These are phyloP conservation scores for Mycosphaerella arachidis DNA, from an alignment of 2,329 filamentous ascomycete genomes.

Conservation along the genomic window DNA sequence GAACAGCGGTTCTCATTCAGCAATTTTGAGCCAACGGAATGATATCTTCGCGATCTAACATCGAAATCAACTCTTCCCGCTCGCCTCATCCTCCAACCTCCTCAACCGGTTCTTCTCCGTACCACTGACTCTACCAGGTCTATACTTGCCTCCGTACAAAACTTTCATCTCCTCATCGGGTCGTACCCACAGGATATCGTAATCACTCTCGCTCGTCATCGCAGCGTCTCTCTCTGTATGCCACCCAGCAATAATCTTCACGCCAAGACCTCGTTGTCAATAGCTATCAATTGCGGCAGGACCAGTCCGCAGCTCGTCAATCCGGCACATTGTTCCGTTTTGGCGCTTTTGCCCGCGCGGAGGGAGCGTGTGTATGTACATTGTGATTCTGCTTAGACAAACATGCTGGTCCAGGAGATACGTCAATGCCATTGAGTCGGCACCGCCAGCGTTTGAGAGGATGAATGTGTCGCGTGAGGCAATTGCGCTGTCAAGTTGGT, in stretches of 20 bases:
- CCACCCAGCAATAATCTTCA: neutral
- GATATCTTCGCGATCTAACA: too few species aligned
- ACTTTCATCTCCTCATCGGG: constrained; percentile 8
- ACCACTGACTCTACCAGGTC: constrained; percentile 7
- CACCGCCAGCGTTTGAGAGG: constrained; percentile 7
- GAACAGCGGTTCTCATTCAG: too few species aligned
- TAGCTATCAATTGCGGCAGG: neutral
- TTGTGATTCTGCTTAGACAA: neutral
- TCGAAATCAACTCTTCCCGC: too few species aligned
- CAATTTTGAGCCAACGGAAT: too few species aligned
- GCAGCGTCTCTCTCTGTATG: constrained; percentile 9
- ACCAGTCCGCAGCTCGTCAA: neutral
- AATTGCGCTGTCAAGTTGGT: constrained; percentile 1
- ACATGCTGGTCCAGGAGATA: constrained; percentile 4
- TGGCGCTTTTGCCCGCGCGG: neutral
- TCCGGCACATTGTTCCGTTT: neutral
- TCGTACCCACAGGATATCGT: constrained; percentile 11
- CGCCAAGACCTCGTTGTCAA: neutral
- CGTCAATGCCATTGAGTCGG: constrained; percentile 11
- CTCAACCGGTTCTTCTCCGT: constrained; percentile 12
- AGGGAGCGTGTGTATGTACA: constrained; percentile 7
- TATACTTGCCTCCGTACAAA: constrained; percentile 8
- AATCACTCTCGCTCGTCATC: constrained; percentile 12
- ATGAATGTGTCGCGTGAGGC: constrained; percentile 5
- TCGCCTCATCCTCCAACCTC: constrained; percentile 3